Evolutionary conservation across 805 yeast species (phyloP).

Genomic region (Suhomyces emberorum): DNA sequence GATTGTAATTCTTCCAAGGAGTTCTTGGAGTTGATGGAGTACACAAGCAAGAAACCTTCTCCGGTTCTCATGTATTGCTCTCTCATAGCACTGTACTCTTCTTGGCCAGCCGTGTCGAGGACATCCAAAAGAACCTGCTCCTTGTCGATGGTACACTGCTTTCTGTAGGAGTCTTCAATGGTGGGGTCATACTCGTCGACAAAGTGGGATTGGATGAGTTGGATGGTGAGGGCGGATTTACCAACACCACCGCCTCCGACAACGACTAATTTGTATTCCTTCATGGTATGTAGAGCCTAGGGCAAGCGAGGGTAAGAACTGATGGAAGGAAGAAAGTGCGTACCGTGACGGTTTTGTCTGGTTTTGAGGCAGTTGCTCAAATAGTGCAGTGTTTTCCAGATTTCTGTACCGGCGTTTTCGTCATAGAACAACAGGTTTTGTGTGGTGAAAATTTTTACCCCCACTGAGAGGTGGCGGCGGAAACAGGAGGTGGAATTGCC

Average conservation of each 20-base stretch:
- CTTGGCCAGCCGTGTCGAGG: conserved; percentile 97
- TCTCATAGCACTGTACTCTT: conserved; percentile 80
- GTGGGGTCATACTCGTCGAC: conserved; percentile 99
- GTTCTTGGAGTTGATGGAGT: conserved; percentile 79
- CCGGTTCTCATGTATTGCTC: conserved; percentile 97
- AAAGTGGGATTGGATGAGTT: conserved; percentile 89
- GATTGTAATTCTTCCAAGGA: conserved; percentile 82
- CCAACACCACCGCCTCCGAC: conserved; percentile 99
- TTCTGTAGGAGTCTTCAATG: conserved; percentile 88
- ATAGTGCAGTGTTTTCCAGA: no score
- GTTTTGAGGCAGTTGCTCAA: no score
- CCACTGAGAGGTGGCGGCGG: background rate
- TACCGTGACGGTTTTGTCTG: no score
- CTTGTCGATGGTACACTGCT: conserved; percentile 79
- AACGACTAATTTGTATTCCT: conserved; percentile 89
- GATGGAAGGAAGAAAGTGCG: background rate
- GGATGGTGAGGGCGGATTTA: conserved; percentile 93
- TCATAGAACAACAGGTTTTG: background rate
- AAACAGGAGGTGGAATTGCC: no score
- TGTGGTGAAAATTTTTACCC: background rate
- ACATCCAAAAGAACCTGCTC: conserved; percentile 67
- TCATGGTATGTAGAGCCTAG: conserved; percentile 29
- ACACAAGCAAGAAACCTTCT: conserved; percentile 87
- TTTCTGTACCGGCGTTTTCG: background rate
- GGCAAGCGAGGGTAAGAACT: background rate